Percentiles rank a stretch among this genome's conserved stretches.
Conservation (phyloP, 2,329 filamentous ascomycete species). For the Nemania sp. region DNA sequence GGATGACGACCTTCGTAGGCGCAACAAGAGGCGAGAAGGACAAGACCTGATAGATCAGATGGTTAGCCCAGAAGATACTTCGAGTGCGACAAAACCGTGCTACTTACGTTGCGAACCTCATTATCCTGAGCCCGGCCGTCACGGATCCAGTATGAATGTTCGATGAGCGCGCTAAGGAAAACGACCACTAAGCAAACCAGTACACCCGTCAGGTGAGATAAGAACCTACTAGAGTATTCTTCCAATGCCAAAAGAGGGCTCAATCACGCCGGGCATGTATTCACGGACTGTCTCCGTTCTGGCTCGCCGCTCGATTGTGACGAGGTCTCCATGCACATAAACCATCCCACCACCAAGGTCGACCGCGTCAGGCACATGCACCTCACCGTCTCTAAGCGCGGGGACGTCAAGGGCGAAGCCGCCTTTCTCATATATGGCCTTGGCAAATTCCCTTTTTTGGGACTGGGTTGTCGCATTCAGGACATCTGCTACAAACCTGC, state of each 20-base stretch:
- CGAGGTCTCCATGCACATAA: constrained; percentile 76
- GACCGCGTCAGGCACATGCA: constrained; percentile 79
- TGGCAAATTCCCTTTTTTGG: constrained; percentile 76
- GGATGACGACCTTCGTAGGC: constrained; percentile 93
- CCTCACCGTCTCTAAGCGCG: constrained; percentile 65
- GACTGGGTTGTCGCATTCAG: constrained; percentile 78
- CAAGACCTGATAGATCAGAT: constrained; percentile 56
- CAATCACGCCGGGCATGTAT: constrained; percentile 94
- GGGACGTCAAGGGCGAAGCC: constrained; percentile 77
- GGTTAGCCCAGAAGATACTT: constrained; percentile 5
- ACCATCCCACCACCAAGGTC: constrained; percentile 66
- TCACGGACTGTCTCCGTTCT: constrained; percentile 83
- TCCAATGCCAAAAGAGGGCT: constrained; percentile 96
- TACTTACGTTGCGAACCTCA: constrained; percentile 82
- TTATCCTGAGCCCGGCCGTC: constrained; percentile 62
- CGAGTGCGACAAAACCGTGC: not conserved
- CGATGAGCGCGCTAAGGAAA: constrained; percentile 67
- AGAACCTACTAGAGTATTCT: constrained; percentile 73
- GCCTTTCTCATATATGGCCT: constrained; percentile 71
- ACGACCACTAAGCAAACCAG: constrained; percentile 5
- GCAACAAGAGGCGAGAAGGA: constrained; percentile 77
- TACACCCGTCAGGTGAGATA: not conserved
- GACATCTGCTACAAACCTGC: constrained; percentile 80
- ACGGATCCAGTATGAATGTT: constrained; percentile 95
- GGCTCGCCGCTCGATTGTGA: constrained; percentile 83